phyloP scores from a whole-genome alignment of 305 asterid species.

The Caryopteris hybrid region DNA sequence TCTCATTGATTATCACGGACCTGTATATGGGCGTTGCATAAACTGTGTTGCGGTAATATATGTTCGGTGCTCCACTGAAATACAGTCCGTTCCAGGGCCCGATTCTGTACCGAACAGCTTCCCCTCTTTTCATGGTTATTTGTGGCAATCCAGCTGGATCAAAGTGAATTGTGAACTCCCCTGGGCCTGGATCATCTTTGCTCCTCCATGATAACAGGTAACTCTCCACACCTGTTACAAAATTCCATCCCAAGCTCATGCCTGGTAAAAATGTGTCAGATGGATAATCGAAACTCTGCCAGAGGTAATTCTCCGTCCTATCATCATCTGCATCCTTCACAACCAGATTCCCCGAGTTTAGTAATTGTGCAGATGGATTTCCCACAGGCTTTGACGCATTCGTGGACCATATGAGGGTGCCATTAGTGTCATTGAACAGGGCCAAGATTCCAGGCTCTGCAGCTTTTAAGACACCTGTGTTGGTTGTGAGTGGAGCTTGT shows the following conservation, averaged over 20 bases:
- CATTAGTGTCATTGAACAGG: conserved; percentile 14
- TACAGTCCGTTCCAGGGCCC: conserved; percentile 35
- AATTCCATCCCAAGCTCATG: conserved; percentile 25
- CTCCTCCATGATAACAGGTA: conserved; percentile 31
- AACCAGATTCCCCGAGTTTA: conserved; percentile 40
- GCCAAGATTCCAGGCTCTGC: conserved; percentile 27
- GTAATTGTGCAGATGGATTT: conserved; percentile 19
- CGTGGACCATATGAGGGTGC: conserved; percentile 29
- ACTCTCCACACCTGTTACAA: conserved; percentile 1
- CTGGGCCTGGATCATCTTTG: conserved; percentile 30
- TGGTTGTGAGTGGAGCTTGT: conserved; percentile 1
- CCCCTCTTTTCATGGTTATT: background rate
- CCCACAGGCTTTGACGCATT: background rate
- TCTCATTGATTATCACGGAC: background rate
- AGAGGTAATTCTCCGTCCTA: conserved; percentile 4
- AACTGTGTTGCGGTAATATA: too few species aligned
- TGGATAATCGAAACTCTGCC: conserved; percentile 45
- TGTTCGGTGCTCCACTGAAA: conserved; percentile 17
- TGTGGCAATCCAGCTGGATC: conserved; percentile 28
- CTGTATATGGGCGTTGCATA: background rate
- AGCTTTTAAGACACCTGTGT: conserved; percentile 17
- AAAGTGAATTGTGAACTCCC: conserved; percentile 11
- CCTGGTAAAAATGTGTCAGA: conserved; percentile 26
- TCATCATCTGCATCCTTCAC: conserved; percentile 14
- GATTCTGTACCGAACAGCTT: background rate